Percentiles rank a stretch among this genome's conserved stretches.
phyloP scores from a whole-genome alignment of 352 stramenopile species.

The Phytopythium sindhum region DNA sequence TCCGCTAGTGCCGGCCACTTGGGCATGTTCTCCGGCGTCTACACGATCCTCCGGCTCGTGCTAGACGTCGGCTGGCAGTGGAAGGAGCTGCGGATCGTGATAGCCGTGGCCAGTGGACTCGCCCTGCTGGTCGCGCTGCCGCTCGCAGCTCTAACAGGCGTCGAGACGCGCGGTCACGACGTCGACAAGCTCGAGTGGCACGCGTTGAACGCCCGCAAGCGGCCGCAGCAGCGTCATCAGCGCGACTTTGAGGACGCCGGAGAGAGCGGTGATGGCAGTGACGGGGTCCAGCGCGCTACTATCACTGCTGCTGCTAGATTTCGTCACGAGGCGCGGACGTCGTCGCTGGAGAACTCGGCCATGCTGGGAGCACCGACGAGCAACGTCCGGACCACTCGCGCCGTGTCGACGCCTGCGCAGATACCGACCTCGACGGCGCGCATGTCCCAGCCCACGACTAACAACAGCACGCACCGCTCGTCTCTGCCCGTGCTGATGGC shows the following conservation, averaged over 20 bases:
- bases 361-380: conserved; percentile 1
- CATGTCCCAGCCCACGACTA: not conserved
- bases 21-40: conserved; percentile 36
- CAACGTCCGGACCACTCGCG: not conserved
- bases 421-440: not conserved
- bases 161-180: conserved; percentile 31
- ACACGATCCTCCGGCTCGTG: conserved; percentile 25
- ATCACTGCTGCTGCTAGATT: not conserved
- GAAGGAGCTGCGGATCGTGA: conserved; percentile 24
- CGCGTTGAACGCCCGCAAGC: conserved; percentile 14
- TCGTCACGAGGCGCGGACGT: not conserved
- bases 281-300: not conserved
- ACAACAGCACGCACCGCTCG: not conserved
- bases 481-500: not conserved
- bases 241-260: not conserved
- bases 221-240: conserved; percentile 8
- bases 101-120: conserved; percentile 15
- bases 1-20: conserved; percentile 32
- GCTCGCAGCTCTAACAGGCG: conserved; percentile 25
- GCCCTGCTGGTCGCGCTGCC: conserved; percentile 19
- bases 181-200: conserved; percentile 31
- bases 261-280: not conserved
- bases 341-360: not conserved
- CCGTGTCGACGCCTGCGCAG: not conserved
- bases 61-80: conserved; percentile 19